Evolutionary conservation across 176 grass and related monocot genomes (phyloP).

Genomic region (Oryza coarctata): DNA sequence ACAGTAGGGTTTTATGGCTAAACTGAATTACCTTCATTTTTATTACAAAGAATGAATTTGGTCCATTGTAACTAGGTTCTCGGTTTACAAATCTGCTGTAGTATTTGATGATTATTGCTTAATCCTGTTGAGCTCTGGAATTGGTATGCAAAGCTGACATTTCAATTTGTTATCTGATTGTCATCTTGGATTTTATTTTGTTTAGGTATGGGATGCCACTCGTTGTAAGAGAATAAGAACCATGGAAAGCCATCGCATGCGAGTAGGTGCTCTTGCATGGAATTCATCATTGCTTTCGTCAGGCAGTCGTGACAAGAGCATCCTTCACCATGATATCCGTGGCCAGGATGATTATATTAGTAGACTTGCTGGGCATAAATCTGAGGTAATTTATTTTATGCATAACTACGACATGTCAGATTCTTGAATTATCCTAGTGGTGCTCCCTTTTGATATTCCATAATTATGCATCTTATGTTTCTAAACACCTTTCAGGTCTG

Average conservation of each 20-base stretch:
- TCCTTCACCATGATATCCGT: constrained; percentile 90
- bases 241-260: constrained; percentile 81
- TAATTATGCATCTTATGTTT: not conserved
- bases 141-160: not conserved
- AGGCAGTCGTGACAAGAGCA: constrained; percentile 84
- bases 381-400: constrained; percentile 59
- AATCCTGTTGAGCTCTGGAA: not conserved
- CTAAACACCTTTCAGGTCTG: constrained; percentile 56
- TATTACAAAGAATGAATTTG: not conserved
- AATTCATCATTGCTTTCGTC: constrained; percentile 90
- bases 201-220: constrained; percentile 92
- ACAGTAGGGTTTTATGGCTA: not conserved
- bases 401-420: not conserved
- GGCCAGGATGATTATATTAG: constrained; percentile 84
- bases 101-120: not conserved
- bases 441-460: not conserved
- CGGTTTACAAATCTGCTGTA: not conserved
- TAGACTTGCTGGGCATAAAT: constrained; percentile 95
- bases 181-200: constrained; percentile 36
- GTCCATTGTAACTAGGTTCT: not conserved
- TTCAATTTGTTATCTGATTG: constrained; percentile 11
- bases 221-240: constrained; percentile 80
- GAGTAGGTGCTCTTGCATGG: constrained; percentile 96
- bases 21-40: not conserved
- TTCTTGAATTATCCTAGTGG: not conserved